These are phyloP conservation scores for Kurtzmaniella natalensis DNA, from an alignment of 1,139 yeast genomes.

Conservation along the genomic window DNA sequence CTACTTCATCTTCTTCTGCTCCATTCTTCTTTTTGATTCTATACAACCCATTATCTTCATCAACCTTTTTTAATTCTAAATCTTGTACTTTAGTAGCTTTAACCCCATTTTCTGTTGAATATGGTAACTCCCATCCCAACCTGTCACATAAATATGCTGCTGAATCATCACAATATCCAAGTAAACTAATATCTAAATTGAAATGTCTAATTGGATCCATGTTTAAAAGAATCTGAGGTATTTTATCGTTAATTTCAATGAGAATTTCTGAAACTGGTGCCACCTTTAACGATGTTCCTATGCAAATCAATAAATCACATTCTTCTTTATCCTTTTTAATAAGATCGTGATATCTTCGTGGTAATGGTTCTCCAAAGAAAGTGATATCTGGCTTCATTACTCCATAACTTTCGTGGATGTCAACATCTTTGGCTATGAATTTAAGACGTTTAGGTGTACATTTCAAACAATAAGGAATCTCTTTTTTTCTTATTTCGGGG, in stretches of 20 bases:
- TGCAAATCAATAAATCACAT: slow-evolving; percentile 80
- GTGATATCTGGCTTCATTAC: slow-evolving; percentile 94
- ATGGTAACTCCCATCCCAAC: slow-evolving; percentile 68
- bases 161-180: slow-evolving; percentile 87
- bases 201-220: slow-evolving; percentile 74
- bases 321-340: slow-evolving; percentile 54
- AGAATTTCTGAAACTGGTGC: slow-evolving; percentile 95
- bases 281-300: slow-evolving; percentile 92
- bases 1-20: background rate
- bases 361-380: slow-evolving; percentile 87
- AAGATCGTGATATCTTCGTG: slow-evolving; percentile 63
- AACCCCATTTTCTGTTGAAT: slow-evolving; percentile 22
- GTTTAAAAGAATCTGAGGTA: slow-evolving; percentile 84
- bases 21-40: slow-evolving; percentile 1
- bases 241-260: slow-evolving; percentile 60
- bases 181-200: slow-evolving; percentile 74
- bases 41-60: slow-evolving; percentile 21
- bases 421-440: slow-evolving; percentile 22
- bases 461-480: slow-evolving; percentile 69
- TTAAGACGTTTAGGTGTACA: slow-evolving; percentile 48
- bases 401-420: slow-evolving; percentile 53
- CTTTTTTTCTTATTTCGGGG: slow-evolving; percentile 53
- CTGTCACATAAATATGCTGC: slow-evolving; percentile 60
- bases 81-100: slow-evolving; percentile 12
- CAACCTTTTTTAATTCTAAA: slow-evolving; percentile 17